Percentiles rank a stretch among this genome's conserved stretches.
Conservation (phyloP, 805 yeast genomes). For the Nakazawaea pomicola region DNA sequence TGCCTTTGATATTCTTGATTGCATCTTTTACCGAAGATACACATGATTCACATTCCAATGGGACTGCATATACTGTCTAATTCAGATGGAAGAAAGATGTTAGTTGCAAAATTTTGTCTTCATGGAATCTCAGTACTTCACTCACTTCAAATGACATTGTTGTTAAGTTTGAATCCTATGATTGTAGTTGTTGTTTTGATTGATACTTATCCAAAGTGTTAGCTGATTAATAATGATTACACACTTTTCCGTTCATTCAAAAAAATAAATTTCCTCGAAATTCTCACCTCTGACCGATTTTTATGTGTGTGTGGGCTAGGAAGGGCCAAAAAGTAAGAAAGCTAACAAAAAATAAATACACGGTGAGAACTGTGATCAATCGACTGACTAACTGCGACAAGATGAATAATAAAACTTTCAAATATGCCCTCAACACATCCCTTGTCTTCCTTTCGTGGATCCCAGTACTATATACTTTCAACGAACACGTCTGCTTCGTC, state of each 20-base stretch:
- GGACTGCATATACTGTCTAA: constrained; percentile 78
- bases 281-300: too few species aligned
- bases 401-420: constrained; percentile 8
- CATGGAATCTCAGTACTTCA: neutral
- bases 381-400: too few species aligned
- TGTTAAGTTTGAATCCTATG: too few species aligned
- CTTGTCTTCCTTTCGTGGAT: constrained; percentile 59
- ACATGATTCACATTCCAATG: constrained; percentile 75
- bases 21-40: constrained; percentile 54
- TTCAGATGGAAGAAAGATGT: too few species aligned
- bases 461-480: constrained; percentile 67
- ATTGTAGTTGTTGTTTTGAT: neutral
- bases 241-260: too few species aligned
- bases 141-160: constrained; percentile 14
- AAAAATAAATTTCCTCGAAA: too few species aligned
- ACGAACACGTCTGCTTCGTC: constrained; percentile 68
- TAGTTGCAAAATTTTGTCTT: neutral
- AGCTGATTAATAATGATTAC: too few species aligned
- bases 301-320: too few species aligned
- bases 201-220: too few species aligned
- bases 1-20: constrained; percentile 44
- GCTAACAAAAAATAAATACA: neutral
- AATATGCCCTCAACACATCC: constrained; percentile 25
- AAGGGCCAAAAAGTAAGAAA: neutral
- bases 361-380: neutral